A percentile compares a stretch with the other conserved stretches of the same genome.
Evolutionary conservation across 1,139 yeast species (phyloP).

Genomic region (Eremothecium gossypii): DNA sequence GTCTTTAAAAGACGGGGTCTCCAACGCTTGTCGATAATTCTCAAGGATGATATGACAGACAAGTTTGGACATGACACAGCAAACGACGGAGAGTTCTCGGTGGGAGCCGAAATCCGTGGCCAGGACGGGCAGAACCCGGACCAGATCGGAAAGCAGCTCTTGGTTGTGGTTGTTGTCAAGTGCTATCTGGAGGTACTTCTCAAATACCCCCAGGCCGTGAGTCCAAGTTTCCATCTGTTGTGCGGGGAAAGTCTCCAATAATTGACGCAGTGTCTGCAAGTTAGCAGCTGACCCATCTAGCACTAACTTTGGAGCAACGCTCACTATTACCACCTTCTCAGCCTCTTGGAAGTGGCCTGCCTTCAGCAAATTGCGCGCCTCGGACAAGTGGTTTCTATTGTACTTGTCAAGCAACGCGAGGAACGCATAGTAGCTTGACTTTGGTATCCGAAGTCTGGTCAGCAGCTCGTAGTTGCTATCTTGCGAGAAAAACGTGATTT

Average conservation of each 20-base stretch:
- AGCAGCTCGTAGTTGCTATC: constrained; percentile 29
- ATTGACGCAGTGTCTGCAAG: constrained; percentile 32
- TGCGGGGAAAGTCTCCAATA: constrained; percentile 43
- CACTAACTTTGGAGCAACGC: constrained; percentile 60
- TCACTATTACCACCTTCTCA: constrained; percentile 43
- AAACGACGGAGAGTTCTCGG: constrained; percentile 20
- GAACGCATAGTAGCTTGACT: constrained; percentile 40
- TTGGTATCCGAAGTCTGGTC: constrained; percentile 39
- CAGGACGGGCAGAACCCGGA: constrained; percentile 38
- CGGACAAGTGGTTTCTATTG: constrained; percentile 43
- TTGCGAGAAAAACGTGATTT: constrained; percentile 37
- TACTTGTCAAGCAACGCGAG: constrained; percentile 36
- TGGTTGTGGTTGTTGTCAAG: constrained; percentile 17
- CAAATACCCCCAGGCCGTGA: constrained; percentile 50
- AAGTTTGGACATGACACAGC: constrained; percentile 23
- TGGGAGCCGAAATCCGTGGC: constrained; percentile 10
- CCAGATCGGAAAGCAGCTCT: constrained; percentile 31
- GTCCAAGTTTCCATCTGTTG: constrained; percentile 46
- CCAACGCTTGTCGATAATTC: constrained; percentile 4
- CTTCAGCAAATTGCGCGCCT: constrained; percentile 51
- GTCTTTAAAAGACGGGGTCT: constrained; percentile 5
- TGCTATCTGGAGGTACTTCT: constrained; percentile 33
- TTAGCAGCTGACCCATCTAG: constrained; percentile 35
- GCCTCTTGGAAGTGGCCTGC: constrained; percentile 60
- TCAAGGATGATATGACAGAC: constrained; percentile 10